These are phyloP conservation scores for Colletotrichum sp. DNA, from an alignment of 2,329 filamentous ascomycete species.

Conservation along the genomic window DNA sequence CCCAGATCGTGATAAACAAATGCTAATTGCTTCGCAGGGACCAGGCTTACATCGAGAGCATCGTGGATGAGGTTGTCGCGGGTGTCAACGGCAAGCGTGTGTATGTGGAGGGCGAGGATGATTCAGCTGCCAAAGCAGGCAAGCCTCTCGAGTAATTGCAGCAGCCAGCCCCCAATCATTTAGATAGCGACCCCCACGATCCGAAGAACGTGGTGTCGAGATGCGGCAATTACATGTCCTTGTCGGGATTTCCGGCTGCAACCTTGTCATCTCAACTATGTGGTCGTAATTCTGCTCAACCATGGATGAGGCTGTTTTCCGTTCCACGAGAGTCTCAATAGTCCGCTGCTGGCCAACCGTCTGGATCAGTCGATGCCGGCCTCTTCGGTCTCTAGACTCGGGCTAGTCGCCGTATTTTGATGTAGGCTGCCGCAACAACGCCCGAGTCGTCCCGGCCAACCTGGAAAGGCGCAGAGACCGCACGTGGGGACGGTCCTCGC, in stretches of 20 bases:
- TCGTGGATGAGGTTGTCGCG: conserved; percentile 78
- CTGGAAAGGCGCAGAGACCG: background rate
- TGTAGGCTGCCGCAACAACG: background rate
- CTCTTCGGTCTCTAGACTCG: background rate
- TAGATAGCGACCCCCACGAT: background rate
- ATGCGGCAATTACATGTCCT: background rate
- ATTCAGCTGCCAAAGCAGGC: conserved; percentile 32
- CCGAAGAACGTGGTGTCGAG: background rate
- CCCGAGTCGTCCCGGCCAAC: background rate
- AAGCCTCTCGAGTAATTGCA: background rate
- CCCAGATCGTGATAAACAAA: background rate
- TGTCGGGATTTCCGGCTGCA: background rate
- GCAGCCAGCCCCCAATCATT: background rate
- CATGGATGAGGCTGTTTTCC: background rate
- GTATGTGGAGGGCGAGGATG: conserved; percentile 72
- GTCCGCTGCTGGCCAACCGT: background rate
- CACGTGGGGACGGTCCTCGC: background rate
- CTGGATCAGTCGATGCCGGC: background rate
- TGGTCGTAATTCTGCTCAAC: background rate
- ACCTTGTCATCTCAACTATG: background rate
- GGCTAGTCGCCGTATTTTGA: background rate
- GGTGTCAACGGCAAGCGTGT: conserved; percentile 78
- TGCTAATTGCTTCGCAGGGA: conserved; percentile 56
- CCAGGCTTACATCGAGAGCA: conserved; percentile 75
- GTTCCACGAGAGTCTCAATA: background rate